Evolutionary conservation across 139 green algal genomes (phyloP), one percentile per base, ranked within the genome.

Genomic region (Micractinium conductrix): DNA sequence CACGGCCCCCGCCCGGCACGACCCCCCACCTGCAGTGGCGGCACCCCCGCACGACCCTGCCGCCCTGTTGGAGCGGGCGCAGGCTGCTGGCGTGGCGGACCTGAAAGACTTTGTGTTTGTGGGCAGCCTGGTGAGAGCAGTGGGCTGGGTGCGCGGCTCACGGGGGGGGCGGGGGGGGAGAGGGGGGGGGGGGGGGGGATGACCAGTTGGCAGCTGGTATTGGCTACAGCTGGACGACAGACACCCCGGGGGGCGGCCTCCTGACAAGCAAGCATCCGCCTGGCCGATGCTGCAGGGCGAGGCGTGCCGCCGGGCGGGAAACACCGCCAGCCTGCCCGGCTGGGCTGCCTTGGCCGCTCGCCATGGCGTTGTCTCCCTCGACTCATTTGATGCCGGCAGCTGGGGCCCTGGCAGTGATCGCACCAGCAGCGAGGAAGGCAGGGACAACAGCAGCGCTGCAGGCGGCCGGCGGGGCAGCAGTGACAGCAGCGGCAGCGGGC

Each of bases 321-420:
- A 33, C n/a, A 69, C 30, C 33, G 35, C 24, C 53, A 30, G 75
- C 75, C 75, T 81, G 50, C 37, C 21, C 7, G 55, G 53, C 26
- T 81, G 48, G 50, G 37, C 35, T 1, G 50, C 68, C 38, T 58
- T 82, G 53, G 76, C 58, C 4, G 62, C 58, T 0, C 26, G 17
- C 14, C 76, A 82, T 14, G 76, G 76, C 55, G 40, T 82, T 16
- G 48, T 82, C 58, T 40, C 76, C 12, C 53, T 82, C n/a, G 76
- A 82, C 28, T 53, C 42, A 0, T 73, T 82, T 60, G 44, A 40
- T 28, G 33, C 19, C 2, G 37, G 68, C 28, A 43, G 68, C 68
- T 26, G 28, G n/a, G 44, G 65, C 35, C 33, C 35, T 17, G 22
- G 65, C 35, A 17, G 55, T 3, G 58, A 67, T 4, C 6, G 58